phyloP scores from a whole-genome alignment of 768 basidiomycete species.

The Tulasnella sp. region DNA sequence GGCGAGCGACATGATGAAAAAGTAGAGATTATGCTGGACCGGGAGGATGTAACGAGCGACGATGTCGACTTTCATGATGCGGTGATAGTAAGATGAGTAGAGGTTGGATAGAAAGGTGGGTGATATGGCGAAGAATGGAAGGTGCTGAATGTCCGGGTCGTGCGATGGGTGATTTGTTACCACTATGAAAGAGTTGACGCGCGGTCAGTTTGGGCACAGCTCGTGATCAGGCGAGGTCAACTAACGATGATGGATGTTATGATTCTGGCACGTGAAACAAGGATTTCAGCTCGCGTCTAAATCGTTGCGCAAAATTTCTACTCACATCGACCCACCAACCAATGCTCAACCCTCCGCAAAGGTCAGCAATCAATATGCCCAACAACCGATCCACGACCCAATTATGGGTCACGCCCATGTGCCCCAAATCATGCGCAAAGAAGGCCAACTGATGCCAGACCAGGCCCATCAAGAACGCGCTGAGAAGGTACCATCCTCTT shows the following conservation, averaged over 20 bases:
- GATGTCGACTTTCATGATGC: slow-evolving; percentile 73
- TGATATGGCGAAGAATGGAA: slow-evolving; percentile 94
- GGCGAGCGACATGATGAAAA: slow-evolving; percentile 81
- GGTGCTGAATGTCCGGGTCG: slow-evolving; percentile 56
- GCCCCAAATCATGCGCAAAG: slow-evolving; percentile 89
- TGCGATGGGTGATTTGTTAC: slow-evolving; percentile 98
- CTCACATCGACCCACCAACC: slow-evolving; percentile 98
- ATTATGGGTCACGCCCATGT: slow-evolving; percentile 87
- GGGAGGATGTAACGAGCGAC: slow-evolving; percentile 62
- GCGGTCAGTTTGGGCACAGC: slow-evolving; percentile 26
- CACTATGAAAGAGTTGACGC: slow-evolving; percentile 47
- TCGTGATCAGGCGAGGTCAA: slow-evolving; percentile 31
- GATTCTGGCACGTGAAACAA: slow-evolving; percentile 43
- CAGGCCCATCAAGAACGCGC: slow-evolving; percentile 78
- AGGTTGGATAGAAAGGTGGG: slow-evolving; percentile 79
- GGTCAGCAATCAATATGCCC: slow-evolving; percentile 76
- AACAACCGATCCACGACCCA: slow-evolving; percentile 78
- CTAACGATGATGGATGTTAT: slow-evolving; percentile 94
- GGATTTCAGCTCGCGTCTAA: neutral
- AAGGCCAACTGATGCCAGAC: slow-evolving; percentile 97
- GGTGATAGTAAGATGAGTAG: slow-evolving; percentile 94
- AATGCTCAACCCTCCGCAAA: slow-evolving; percentile 86
- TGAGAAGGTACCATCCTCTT: slow-evolving; percentile 62
- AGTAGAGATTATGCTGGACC: slow-evolving; percentile 89
- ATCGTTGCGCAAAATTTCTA: slow-evolving; percentile 31